A percentile compares a stretch with the other conserved stretches of the same genome.
These are phyloP conservation scores for Pseudogymnoascus sp. DNA, from an alignment of 2,329 filamentous ascomycete species.

Conservation along the genomic window DNA sequence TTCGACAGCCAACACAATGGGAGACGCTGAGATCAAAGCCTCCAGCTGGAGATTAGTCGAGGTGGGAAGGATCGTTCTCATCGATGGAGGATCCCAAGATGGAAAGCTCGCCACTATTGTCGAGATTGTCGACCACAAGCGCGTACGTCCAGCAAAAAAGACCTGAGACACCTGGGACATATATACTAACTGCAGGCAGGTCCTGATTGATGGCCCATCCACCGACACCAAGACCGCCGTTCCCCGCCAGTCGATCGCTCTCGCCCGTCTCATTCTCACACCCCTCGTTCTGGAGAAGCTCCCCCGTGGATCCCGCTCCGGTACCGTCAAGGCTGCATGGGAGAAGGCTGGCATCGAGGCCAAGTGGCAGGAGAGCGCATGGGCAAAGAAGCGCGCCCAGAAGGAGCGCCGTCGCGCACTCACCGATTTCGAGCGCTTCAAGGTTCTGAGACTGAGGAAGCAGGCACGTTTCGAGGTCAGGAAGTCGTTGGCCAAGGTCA, in stretches of 20 bases:
- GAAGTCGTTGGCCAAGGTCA: constrained; percentile 92
- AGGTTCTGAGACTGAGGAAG: constrained; percentile 99
- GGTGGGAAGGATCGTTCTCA: constrained; percentile 93
- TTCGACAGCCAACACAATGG: constrained; percentile 59
- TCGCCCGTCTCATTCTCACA: constrained; percentile 81
- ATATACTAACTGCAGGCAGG: constrained; percentile 47
- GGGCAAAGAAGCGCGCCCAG: constrained; percentile 88
- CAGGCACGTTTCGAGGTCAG: constrained; percentile 97
- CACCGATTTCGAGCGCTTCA: constrained; percentile 99
- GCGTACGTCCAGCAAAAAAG: constrained; percentile 61
- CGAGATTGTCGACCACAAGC: constrained; percentile 99
- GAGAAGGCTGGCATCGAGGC: constrained; percentile 83
- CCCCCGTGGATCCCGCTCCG: constrained; percentile 75
- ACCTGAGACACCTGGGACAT: constrained; percentile 14
- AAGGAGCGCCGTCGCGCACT: constrained; percentile 80
- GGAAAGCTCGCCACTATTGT: constrained; percentile 90
- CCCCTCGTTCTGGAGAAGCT: constrained; percentile 81
- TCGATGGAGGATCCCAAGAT: constrained; percentile 70
- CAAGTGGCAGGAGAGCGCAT: constrained; percentile 87
- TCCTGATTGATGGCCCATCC: constrained; percentile 91
- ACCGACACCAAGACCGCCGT: constrained; percentile 71
- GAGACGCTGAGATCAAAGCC: constrained; percentile 73
- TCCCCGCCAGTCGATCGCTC: constrained; percentile 77
- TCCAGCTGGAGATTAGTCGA: constrained; percentile 93
- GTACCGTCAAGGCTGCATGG: constrained; percentile 81